Evolutionary conservation across 192 early-diverging fungal species (phyloP).

Genomic region (Umbelopsis vinacea): DNA sequence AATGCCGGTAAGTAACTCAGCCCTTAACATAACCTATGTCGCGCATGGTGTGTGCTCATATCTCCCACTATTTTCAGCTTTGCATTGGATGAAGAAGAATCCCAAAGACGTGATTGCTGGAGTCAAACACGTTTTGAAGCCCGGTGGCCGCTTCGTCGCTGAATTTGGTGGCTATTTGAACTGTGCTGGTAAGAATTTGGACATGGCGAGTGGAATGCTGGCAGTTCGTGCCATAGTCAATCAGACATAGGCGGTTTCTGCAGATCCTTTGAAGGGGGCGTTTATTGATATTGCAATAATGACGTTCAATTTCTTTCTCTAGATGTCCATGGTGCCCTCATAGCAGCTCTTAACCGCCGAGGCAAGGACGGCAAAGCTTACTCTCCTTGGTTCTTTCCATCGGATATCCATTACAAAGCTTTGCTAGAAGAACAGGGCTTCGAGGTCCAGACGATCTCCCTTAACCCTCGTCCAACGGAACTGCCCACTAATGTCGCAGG

Average conservation of each 20-base stretch:
- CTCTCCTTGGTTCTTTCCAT: constrained; percentile 56
- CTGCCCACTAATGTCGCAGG: constrained; percentile 61
- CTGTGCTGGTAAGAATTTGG: constrained; percentile 14
- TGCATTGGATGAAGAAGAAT: constrained; percentile 73
- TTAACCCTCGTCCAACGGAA: constrained; percentile 58
- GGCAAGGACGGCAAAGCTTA: constrained; percentile 41
- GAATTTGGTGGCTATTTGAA: constrained; percentile 64
- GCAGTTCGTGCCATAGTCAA: too few relatives aligned
- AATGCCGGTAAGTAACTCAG: constrained; percentile 55
- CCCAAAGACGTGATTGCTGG: constrained; percentile 62
- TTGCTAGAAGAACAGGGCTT: constrained; percentile 60
- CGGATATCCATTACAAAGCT: constrained; percentile 47
- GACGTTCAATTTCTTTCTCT: neutral
- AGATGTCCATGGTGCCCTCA: constrained; percentile 42
- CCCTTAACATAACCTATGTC: neutral
- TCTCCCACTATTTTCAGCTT: constrained; percentile 43
- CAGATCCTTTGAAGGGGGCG: too few relatives aligned
- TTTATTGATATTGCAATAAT: constrained; percentile 6
- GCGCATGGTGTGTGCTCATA: neutral
- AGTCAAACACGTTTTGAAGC: constrained; percentile 53
- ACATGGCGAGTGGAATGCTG: neutral
- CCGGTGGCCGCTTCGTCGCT: constrained; percentile 61
- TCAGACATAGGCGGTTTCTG: neutral
- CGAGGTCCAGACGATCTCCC: constrained; percentile 44
- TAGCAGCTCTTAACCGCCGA: constrained; percentile 47